These are phyloP conservation scores for Leccinum olivaceopallidum DNA, from an alignment of 768 basidiomycete genomes.

Conservation along the genomic window DNA sequence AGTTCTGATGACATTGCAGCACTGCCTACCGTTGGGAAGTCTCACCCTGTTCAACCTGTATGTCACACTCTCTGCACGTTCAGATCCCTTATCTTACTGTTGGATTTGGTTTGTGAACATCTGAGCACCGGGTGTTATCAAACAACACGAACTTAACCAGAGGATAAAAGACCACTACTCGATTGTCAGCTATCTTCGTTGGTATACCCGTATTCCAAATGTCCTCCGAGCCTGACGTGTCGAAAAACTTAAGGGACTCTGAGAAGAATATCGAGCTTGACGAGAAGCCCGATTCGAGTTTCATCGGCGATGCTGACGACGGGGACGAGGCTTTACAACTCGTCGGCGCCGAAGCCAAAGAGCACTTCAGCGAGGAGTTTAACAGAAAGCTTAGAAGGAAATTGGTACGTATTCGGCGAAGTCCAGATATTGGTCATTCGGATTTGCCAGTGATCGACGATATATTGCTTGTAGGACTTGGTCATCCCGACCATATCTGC, in stretches of 20 bases:
- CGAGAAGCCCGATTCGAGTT: slow-evolving; percentile 34
- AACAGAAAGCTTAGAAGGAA: slow-evolving; percentile 57
- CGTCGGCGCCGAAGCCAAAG: slow-evolving; percentile 52
- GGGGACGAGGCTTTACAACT: slow-evolving; percentile 64
- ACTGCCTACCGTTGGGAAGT: no score
- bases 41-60: no score
- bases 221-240: slow-evolving; percentile 16
- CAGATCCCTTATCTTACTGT: slow-evolving; percentile 18
- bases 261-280: slow-evolving; percentile 29
- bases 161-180: slow-evolving; percentile 13
- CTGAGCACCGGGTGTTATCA: slow-evolving; percentile 10
- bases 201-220: slow-evolving; percentile 11
- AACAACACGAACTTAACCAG: background rate
- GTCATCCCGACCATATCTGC: slow-evolving; percentile 58
- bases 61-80: no score
- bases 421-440: background rate
- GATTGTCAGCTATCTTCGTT: background rate
- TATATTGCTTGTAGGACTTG: slow-evolving; percentile 39
- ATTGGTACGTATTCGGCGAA: slow-evolving; percentile 41
- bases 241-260: slow-evolving; percentile 11
- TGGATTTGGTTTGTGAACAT: slow-evolving; percentile 1
- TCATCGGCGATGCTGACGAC: slow-evolving; percentile 38
- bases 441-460: background rate
- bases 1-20: no score
- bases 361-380: slow-evolving; percentile 61